Base-by-base conservation (phyloP, 139 green algal genomes). In the Volvox africanus region DNA sequence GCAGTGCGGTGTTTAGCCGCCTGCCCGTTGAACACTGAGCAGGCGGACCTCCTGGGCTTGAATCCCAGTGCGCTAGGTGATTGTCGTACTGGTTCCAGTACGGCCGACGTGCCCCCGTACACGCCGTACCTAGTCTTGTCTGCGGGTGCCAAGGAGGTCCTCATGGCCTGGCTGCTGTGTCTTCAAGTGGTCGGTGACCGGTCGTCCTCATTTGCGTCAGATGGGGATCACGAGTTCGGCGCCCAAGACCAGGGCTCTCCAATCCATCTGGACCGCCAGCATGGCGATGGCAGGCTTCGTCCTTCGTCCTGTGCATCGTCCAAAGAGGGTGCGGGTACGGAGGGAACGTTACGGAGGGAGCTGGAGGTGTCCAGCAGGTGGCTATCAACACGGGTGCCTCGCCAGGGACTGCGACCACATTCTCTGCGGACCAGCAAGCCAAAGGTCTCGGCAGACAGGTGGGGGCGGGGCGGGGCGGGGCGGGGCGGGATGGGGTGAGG, bases 111-210 rank as follows among this genome's bases (percentile, higher is more conserved):
- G 71, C 26, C 19, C 71, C 65, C 76, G 76, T 61, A 84, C 36
- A 84, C 22, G 32, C 35, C 84, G 35, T 85, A 90, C 61, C 55
- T 90, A n/a, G 86, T 90, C 36, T 21, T 90, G 5, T 90, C 86
- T 17, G 86, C 73, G 55, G 86, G 86, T 24, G 86, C 33, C 9
- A 90, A 90, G 86, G 86, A 90, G 75, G 86, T 90, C 35, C 75
- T 90, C 12, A 90, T 90, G 86, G 86, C 86, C 12, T 90, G 86
- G 86, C 73, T 77, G 73, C 71, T 90, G 18, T 28, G 37, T 44
- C 19, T 81, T 28, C 21, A 82, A 20, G 50, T 28, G 9, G 65
- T 2, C 65, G 65, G 65, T 6, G 16, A 24, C 11, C 65, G 16
- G 65, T 12, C 65, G 9, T 6, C 65, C 65, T 24, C 65, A 55